Evolutionary conservation across 371 early-diverging fungal species (phyloP).

Genomic region (Zychaea mexicana): DNA sequence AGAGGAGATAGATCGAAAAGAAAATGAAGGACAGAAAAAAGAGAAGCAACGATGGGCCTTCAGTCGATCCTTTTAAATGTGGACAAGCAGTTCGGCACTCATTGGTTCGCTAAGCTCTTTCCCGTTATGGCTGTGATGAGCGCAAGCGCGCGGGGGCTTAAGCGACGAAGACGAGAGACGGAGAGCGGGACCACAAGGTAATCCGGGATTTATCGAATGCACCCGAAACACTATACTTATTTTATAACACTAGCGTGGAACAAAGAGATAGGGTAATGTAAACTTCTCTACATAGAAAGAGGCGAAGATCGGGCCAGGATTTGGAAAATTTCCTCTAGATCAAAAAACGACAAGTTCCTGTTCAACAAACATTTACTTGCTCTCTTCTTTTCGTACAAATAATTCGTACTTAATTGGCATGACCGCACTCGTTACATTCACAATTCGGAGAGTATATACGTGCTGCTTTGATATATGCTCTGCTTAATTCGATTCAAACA

Average conservation of each 20-base stretch:
- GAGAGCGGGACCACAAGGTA: neutral
- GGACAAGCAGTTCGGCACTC: neutral
- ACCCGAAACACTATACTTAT: neutral
- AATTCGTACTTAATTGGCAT: too few species aligned
- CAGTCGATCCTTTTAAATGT: conserved; percentile 6
- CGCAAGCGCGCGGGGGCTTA: neutral
- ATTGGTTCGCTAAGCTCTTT: neutral
- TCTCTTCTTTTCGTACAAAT: too few species aligned
- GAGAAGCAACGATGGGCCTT: neutral
- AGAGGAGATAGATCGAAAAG: neutral
- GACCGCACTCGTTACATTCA: too few species aligned
- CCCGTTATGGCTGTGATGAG: neutral
- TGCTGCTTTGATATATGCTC: neutral
- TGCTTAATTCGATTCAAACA: too few species aligned
- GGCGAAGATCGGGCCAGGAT: neutral
- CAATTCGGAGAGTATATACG: too few species aligned
- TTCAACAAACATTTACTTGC: too few species aligned
- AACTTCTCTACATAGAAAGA: neutral
- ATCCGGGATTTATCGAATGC: neutral
- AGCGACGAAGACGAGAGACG: neutral
- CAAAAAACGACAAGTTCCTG: too few species aligned
- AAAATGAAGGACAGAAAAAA: neutral
- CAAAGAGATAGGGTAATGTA: neutral
- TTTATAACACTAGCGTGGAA: neutral
- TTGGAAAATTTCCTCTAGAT: neutral